Evolutionary conservation across 495 filamentous ascomycete species (phyloP), one percentile per base, ranked within the genome.

Genomic region (Lichenothelia convexa): DNA sequence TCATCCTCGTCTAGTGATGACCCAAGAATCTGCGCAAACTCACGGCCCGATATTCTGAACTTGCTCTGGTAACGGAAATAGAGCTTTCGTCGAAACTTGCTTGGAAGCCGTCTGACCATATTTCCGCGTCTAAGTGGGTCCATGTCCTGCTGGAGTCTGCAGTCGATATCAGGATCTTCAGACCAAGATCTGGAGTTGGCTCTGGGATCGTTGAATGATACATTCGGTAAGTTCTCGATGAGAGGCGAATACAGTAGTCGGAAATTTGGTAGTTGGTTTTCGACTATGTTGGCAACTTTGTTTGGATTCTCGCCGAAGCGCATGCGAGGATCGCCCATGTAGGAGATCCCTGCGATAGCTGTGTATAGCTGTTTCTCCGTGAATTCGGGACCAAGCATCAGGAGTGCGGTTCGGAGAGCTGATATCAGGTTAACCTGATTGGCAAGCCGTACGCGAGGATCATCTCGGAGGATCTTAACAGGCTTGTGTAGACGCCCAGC

Each of bases 351-450:
- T 3, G 86, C 75, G 38, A 97, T 93, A 3, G 81, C 85, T 38
- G 66, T 73, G 56, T 93, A 97, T 1, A 97, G 63, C 42, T 93
- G 65, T 39, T 76, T 73, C 49, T 97, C 89, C 18, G 75, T 85
- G 56, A 97, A 97, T 2, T 59, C 60, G 1, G 74, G 68, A 0
- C 86, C 86, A 1, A 97, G 67, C 13, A 95, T 64, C 1, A 97
- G 63, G 8, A 97, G 68, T 0, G 89, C 83, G 13, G 85, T 86
- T 17, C 91, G 78, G 17, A 94, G 61, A 3, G 89, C 89, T 4
- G 87, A 89, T 16, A 95, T 57, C 5, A 97, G 68, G 51, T 97
- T 97, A 55, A 89, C 73, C 53, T 95, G 91, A 53, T 95, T 94
- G 4, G 89, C 80, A 16, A 93, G 64, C 13, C 86, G 80, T 22